phyloP scores from a whole-genome alignment of 177 flowering plant genomes.

The Vitis hybrid region DNA sequence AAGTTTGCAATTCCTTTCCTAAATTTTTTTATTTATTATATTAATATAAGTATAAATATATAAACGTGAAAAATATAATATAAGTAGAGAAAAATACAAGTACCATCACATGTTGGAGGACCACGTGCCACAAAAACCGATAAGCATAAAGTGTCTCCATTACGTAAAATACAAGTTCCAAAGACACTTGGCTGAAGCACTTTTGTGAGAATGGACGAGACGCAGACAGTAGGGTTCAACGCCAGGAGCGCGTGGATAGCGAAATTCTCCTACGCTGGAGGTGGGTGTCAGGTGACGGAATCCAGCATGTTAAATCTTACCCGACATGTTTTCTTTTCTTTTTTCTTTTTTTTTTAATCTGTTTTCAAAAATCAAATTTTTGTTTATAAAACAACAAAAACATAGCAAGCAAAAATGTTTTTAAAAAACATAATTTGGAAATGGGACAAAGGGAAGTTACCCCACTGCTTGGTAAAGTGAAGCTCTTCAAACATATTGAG shows the following conservation, averaged over 20 bases:
- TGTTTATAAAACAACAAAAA: no score
- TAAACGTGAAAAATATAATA: no score
- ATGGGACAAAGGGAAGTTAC: background rate
- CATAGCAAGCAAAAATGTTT: no score
- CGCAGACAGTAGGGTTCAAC: background rate
- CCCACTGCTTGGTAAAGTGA: background rate
- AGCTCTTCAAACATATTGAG: background rate
- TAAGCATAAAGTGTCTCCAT: no score
- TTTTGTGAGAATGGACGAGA: background rate
- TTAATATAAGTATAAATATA: no score
- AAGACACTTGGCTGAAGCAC: background rate
- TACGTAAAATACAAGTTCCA: background rate
- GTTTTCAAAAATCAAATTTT: no score
- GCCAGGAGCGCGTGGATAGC: background rate
- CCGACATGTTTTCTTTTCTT: background rate
- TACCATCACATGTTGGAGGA: no score
- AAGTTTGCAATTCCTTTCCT: no score
- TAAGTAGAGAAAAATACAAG: no score
- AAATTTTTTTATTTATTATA: no score
- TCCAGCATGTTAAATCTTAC: background rate
- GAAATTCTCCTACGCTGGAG: background rate
- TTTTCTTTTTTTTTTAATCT: no score
- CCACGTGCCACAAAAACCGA: no score
- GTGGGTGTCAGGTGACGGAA: constrained; percentile 4
- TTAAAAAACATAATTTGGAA: background rate